Evolutionary conservation across 768 basidiomycete genomes (phyloP), one percentile per base, ranked within the genome.

Genomic region (Sporobolomyces roseus): DNA sequence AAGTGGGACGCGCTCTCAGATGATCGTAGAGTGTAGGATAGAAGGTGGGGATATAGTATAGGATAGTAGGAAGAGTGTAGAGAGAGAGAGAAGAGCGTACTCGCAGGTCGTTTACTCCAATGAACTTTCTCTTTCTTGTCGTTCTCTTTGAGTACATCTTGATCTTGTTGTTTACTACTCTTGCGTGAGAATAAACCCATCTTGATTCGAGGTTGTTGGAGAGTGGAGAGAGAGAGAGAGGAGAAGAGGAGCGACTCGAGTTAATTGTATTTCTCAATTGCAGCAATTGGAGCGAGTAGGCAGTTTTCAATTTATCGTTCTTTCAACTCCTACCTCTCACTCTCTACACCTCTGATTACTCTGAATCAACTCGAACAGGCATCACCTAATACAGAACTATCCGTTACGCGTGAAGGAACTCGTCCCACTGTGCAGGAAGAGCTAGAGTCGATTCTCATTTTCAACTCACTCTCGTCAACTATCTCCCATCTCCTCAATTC

Each of bases 111-210:
- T 43, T 78, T 77, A 19, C 75, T 75, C 70, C 70, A 78, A 16
- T 63, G 46, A 4, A 46, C 41, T 59, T 78, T 79, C 55, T 77
- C 76, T 66, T 79, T 80, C 58, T 77, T 78, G 71, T 72, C 71
- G 36, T 58, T 69, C n/a, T 75, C 77, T 10, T 75, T 27, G 32
- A 76, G 61, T 54, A 75, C 66, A 41, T 62, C 61, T 32, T 73
- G 66, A 35, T 74, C 68, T 43, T 74, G 73, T 68, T 77, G 74
- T 45, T 63, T 67, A 59, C 74, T 77, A 17, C 50, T 41, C 53
- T 77, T 78, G 19, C 78, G 71, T 51, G 77, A 75, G 73, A 78
- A 78, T 30, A 79, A 71, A 10, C 75, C 77, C 78, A 78, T 79
- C 58, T 30, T n/a, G 6, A 17, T 41, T 9, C 38, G 38, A n/a